These are phyloP conservation scores for Mrakia hoshinonis DNA, from an alignment of 768 basidiomycete species.

Conservation along the genomic window DNA sequence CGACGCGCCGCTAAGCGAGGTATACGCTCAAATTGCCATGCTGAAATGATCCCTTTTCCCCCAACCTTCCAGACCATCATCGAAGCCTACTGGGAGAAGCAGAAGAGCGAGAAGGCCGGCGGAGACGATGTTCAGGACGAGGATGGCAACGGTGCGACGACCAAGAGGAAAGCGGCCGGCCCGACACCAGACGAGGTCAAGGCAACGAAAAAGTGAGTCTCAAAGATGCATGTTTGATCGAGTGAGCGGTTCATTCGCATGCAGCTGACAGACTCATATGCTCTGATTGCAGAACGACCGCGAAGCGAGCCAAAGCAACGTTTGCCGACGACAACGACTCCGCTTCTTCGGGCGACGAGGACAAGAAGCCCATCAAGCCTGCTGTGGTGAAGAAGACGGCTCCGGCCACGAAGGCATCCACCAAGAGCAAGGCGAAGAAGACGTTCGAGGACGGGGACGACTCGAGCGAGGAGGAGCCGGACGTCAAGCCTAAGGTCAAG, in stretches of 20 bases:
- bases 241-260: no score
- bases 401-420: no score
- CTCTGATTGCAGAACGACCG: background rate
- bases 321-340: conserved; percentile 1
- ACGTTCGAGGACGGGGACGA: no score
- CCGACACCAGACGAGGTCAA: background rate
- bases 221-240: background rate
- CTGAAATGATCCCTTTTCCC: background rate
- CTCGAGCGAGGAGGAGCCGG: no score
- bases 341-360: background rate
- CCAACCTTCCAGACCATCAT: background rate
- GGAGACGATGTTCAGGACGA: background rate
- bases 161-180: background rate
- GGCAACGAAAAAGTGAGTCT: background rate
- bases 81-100: background rate
- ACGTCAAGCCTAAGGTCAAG: no score
- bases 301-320: background rate
- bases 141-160: background rate
- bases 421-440: no score
- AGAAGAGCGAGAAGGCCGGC: background rate
- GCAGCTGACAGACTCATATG: background rate
- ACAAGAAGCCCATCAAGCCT: background rate
- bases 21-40: no score
- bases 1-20: no score
- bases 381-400: no score